Conservation (phyloP, 140 eudicot species). For the Oenanthe javanica region DNA sequence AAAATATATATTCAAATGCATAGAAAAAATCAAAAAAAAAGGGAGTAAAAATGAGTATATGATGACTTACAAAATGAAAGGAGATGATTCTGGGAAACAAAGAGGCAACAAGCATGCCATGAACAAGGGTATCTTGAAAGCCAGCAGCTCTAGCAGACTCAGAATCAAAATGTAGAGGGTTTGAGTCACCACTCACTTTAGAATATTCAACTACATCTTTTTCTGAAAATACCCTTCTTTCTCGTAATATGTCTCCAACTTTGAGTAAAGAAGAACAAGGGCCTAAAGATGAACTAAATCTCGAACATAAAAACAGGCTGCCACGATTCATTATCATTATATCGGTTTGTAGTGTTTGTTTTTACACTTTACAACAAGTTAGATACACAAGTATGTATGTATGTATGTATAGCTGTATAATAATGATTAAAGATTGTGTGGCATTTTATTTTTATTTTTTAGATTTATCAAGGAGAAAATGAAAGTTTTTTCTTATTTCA, state of each 20-base stretch:
- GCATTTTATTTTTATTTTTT: too few species aligned
- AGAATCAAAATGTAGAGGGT: conserved; percentile 73
- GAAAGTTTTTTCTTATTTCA: too few species aligned
- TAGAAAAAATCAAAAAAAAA: not conserved
- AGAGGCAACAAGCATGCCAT: conserved; percentile 87
- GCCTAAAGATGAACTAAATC: conserved; percentile 30
- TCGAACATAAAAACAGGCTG: not conserved
- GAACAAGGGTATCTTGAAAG: conserved; percentile 50
- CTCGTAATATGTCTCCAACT: conserved; percentile 46
- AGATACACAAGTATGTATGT: too few species aligned
- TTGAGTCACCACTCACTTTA: conserved; percentile 58
- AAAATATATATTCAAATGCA: not conserved
- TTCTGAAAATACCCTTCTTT: conserved; percentile 39
- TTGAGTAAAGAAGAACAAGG: conserved; percentile 21
- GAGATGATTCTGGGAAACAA: conserved; percentile 77
- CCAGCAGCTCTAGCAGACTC: conserved; percentile 63
- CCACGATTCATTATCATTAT: too few species aligned
- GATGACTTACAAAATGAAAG: conserved; percentile 61
- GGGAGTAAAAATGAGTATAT: not conserved
- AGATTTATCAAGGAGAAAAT: too few species aligned
- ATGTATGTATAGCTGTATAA: too few species aligned
- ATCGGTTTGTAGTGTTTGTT: too few species aligned
- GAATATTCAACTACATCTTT: conserved; percentile 58
- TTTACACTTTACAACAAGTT: too few species aligned
- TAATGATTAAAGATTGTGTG: too few species aligned